phyloP scores from a whole-genome alignment of 2,329 filamentous ascomycete species.

The Trichoderma gracile region DNA sequence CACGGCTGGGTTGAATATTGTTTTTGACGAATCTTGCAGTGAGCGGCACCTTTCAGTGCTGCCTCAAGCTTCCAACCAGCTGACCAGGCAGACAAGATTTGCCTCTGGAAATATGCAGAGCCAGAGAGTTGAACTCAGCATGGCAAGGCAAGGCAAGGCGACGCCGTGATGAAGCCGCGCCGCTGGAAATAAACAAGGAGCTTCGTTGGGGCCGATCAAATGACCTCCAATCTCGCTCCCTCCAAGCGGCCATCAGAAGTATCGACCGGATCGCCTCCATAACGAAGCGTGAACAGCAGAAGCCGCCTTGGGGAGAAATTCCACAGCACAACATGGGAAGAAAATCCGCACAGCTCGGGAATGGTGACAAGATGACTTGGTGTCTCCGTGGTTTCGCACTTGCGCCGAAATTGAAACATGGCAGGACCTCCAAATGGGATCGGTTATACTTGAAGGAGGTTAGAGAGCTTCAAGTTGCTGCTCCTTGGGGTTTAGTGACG shows the following conservation, averaged over 20 bases:
- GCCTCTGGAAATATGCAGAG: no score
- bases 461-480: conserved; percentile 1
- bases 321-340: neutral
- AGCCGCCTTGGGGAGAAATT: neutral
- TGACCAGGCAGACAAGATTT: neutral
- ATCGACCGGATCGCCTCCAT: neutral
- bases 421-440: neutral
- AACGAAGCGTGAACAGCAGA: no score
- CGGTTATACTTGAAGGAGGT: neutral
- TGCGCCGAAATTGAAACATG: conserved; percentile 5
- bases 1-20: no score
- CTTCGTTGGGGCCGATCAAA: conserved; percentile 9
- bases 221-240: conserved; percentile 17
- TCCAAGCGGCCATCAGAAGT: conserved; percentile 1
- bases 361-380: neutral
- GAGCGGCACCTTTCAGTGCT: no score
- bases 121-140: neutral
- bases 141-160: conserved; percentile 2
- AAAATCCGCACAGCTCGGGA: no score
- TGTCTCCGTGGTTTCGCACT: neutral
- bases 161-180: neutral
- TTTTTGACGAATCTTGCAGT: no score
- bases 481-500: neutral
- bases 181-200: conserved; percentile 9
- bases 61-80: neutral